phyloP scores from a whole-genome alignment of 2,329 filamentous ascomycete genomes.

The Fusarium tupiense region DNA sequence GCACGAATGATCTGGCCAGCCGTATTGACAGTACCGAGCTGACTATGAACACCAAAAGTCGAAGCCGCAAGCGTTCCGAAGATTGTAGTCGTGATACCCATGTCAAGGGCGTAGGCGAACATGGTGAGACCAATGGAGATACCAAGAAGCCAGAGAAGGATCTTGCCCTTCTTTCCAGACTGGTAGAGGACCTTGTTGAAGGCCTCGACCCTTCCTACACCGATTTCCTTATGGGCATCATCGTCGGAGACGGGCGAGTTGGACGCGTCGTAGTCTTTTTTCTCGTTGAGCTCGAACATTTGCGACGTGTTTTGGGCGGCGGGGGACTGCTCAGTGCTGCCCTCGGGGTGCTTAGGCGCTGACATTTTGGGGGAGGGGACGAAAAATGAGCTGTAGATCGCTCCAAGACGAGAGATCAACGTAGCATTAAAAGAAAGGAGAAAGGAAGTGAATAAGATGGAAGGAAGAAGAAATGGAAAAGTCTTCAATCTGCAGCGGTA shows the following conservation, averaged over 20 bases:
- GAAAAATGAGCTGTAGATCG: background rate
- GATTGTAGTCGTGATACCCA: slow-evolving; percentile 49
- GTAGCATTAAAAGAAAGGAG: background rate
- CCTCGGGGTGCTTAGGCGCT: slow-evolving; percentile 4
- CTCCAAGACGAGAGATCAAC: background rate
- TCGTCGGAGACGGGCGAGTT: slow-evolving; percentile 15
- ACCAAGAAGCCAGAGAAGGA: slow-evolving; percentile 49
- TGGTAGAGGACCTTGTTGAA: slow-evolving; percentile 54
- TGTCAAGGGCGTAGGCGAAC: slow-evolving; percentile 53
- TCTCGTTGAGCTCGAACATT: slow-evolving; percentile 18
- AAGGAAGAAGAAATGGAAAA: background rate
- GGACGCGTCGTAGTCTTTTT: slow-evolving; percentile 18
- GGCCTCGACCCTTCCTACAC: slow-evolving; percentile 50
- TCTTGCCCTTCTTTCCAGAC: slow-evolving; percentile 48
- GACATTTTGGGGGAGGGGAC: background rate
- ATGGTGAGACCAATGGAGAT: slow-evolving; percentile 50
- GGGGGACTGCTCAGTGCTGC: background rate
- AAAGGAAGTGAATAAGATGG: background rate
- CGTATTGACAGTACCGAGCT: slow-evolving; percentile 47
- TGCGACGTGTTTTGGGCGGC: background rate
- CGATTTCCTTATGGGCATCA: slow-evolving; percentile 32
- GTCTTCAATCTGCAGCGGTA: background rate
- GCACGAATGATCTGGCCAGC: slow-evolving; percentile 50
- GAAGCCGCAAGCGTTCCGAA: slow-evolving; percentile 49
- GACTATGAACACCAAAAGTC: slow-evolving; percentile 47